Evolutionary conservation across 805 yeast genomes (phyloP), one percentile per base, ranked within the genome.

Genomic region (Debaryomyces maramus): DNA sequence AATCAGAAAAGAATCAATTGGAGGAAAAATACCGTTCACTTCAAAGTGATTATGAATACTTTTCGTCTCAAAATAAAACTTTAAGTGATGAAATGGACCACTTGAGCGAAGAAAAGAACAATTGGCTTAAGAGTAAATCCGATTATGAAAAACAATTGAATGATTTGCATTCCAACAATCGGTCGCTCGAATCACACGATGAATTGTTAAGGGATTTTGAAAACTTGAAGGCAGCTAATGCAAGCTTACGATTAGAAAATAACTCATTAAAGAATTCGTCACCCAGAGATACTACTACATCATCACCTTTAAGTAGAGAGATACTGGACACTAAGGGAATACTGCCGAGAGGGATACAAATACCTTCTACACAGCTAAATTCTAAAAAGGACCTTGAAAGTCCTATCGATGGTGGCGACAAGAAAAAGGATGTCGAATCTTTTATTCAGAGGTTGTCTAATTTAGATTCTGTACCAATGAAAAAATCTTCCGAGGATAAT

Each of bases 241-340:
- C 72, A 4, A 55, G 63, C 14, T 58, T 69, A 33, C 53, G 68
- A 33, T 55, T 66, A 34, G 73, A 68, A 39, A 65, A 62, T 39
- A 67, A 65, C 43, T 53, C 67, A 5, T 55, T 69, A 44, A 67
- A 66, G 49, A 56, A 51, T 29, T 37, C 49, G 16, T 39, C 47
- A 17, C 35, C 52, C 3, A 43, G 41, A 32, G 49, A 42, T 1
- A 32, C 39, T 10, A 19, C 10, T 3, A 10, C 28, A n/a, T 24
- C 28, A 3, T 14, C 32, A 29, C n/a, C 17, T 3, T 14, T 14
- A 13, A n/a, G 17, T 20, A 24, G 22, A 6, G 13, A 16, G 17
- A 21, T 16, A n/a, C 18, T n/a, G 8, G 6, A 3, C 16, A n/a
- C 28, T 13, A 24, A 24, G 13, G 28, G 13, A n/a, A 5, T 24